phyloP scores from a whole-genome alignment of 371 early-diverging fungal genomes.

The Mucor sp. region DNA sequence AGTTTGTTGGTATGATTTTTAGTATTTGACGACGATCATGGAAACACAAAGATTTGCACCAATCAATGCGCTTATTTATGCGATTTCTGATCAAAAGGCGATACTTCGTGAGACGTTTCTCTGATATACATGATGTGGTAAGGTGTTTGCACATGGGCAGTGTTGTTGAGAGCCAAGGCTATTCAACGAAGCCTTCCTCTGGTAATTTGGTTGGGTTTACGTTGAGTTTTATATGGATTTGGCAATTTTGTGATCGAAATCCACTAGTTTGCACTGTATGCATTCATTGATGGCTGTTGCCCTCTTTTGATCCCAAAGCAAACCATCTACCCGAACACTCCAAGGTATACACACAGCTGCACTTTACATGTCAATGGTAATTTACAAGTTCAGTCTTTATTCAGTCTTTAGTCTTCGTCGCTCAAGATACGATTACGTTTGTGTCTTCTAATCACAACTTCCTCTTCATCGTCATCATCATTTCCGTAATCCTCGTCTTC shows the following conservation, averaged over 20 bases:
- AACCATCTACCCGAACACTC: neutral
- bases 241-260: neutral
- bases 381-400: neutral
- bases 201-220: neutral
- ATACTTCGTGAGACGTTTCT: neutral
- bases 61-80: neutral
- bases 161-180: neutral
- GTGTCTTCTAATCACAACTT: slow-evolving; percentile 29
- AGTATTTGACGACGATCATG: neutral
- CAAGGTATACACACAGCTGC: neutral
- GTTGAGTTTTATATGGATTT: neutral
- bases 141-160: neutral
- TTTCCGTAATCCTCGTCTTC: slow-evolving; percentile 36
- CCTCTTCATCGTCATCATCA: slow-evolving; percentile 41
- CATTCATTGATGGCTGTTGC: neutral
- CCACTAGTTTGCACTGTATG: neutral
- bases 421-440: slow-evolving; percentile 31
- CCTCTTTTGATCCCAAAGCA: neutral
- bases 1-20: neutral
- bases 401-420: slow-evolving; percentile 26
- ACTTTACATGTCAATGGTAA: neutral
- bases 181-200: neutral
- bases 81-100: neutral
- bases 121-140: neutral
- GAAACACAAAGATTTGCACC: neutral